Percentiles rank a stretch among this genome's conserved stretches.
Evolutionary conservation across 108 stramenopile genomes (phyloP).

Genomic region (Cyclotella atomus): DNA sequence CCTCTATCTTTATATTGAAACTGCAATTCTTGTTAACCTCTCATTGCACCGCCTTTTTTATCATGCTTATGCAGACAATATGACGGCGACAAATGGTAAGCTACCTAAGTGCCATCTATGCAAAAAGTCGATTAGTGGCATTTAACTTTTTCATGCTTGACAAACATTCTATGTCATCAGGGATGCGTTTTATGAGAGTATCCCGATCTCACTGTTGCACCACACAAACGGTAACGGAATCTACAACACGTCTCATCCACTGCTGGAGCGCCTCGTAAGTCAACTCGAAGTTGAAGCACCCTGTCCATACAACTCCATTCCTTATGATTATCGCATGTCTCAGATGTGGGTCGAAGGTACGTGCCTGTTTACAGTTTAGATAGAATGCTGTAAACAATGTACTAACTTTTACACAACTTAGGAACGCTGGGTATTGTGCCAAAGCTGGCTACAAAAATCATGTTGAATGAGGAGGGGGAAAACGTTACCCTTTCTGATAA

Average conservation of each 20-base stretch:
- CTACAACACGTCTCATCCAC: conserved; percentile 43
- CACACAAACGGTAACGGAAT: conserved; percentile 40
- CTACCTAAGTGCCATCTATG: too few relatives aligned
- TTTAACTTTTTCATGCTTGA: neutral
- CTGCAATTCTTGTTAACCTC: neutral
- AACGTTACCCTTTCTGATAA: conserved; percentile 37
- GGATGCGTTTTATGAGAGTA: conserved; percentile 36
- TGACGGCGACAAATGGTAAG: conserved; percentile 35
- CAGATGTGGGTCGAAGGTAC: conserved; percentile 42
- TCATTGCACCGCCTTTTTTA: too few relatives aligned
- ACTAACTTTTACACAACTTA: neutral
- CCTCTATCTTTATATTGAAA: neutral
- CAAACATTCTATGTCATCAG: neutral
- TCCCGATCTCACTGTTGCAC: conserved; percentile 32
- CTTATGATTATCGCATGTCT: conserved; percentile 39
- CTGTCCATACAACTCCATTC: conserved; percentile 39
- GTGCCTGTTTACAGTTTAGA: neutral
- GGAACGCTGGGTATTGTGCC: conserved; percentile 28
- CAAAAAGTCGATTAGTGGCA: too few relatives aligned
- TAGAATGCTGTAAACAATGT: too few relatives aligned
- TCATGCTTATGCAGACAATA: conserved; percentile 17
- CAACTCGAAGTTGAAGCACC: conserved; percentile 34
- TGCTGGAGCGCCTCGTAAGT: conserved; percentile 26
- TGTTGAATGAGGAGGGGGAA: conserved; percentile 36
- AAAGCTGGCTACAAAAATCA: conserved; percentile 33